A percentile compares a stretch with the other conserved stretches of the same genome.
These are phyloP conservation scores for Anacardium occidentale DNA, from an alignment of 345 rosid genomes.

Conservation along the genomic window DNA sequence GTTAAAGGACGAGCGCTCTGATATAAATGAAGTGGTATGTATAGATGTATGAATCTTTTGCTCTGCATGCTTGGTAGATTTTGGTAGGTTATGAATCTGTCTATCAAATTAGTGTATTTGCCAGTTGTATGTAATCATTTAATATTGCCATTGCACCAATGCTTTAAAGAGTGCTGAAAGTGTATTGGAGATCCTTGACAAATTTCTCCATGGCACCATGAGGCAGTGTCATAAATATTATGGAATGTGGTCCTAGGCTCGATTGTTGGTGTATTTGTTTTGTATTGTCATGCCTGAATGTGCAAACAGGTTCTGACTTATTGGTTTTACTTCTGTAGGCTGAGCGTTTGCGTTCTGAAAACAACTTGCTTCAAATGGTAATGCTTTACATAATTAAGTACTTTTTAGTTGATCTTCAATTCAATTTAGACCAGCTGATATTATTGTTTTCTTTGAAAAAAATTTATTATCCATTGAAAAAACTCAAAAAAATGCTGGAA, in stretches of 20 bases:
- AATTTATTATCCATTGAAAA: conserved; percentile 7
- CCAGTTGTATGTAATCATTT: not conserved
- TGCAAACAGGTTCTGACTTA: conserved; percentile 12
- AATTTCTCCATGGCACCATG: not conserved
- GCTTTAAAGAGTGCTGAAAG: conserved; percentile 7
- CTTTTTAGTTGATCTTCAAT: conserved; percentile 10
- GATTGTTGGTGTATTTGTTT: not conserved
- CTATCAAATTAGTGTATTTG: not conserved
- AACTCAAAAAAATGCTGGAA: conserved; percentile 1
- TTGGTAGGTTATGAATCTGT: not conserved
- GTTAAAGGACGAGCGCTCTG: conserved; percentile 49
- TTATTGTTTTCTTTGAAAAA: not conserved
- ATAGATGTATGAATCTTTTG: not conserved
- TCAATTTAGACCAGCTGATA: conserved; percentile 1
- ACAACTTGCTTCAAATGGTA: conserved; percentile 88
- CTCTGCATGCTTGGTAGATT: not conserved
- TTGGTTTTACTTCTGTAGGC: conserved; percentile 39
- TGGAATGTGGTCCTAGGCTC: not conserved
- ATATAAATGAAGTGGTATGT: conserved; percentile 47
- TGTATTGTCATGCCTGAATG: conserved; percentile 11
- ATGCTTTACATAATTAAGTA: conserved; percentile 11
- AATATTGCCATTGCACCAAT: not conserved
- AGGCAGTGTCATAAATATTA: not conserved
- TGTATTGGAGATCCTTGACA: not conserved
- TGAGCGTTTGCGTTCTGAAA: conserved; percentile 59